phyloP scores from a whole-genome alignment of 352 stramenopile species.

The Phytophthora foliorum region DNA sequence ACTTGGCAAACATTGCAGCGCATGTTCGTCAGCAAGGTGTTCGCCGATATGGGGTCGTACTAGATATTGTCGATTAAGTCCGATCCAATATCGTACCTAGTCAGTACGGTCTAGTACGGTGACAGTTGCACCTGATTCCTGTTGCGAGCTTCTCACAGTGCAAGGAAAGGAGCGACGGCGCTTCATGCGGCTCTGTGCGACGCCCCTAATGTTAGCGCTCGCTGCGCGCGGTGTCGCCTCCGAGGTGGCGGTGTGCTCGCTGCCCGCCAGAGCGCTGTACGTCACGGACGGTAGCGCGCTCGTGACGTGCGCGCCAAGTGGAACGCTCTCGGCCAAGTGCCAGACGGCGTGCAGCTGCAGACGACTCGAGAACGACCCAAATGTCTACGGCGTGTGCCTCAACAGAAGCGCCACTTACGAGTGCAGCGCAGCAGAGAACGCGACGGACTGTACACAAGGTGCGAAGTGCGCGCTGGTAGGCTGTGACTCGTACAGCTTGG shows the following conservation, averaged over 20 bases:
- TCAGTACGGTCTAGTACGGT: not conserved
- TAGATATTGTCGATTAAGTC: not conserved
- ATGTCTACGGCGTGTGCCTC: constrained; percentile 23
- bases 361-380: constrained; percentile 17
- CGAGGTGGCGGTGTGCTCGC: constrained; percentile 32
- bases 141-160: constrained; percentile 7
- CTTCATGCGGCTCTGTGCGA: constrained; percentile 13
- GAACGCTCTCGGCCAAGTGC: constrained; percentile 16
- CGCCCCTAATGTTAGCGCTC: constrained; percentile 15
- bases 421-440: constrained; percentile 20
- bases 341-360: constrained; percentile 32
- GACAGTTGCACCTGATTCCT: constrained; percentile 4
- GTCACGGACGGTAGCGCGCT: constrained; percentile 15
- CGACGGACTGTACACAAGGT: constrained; percentile 27
- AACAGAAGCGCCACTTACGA: constrained; percentile 19
- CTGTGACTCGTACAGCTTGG: not conserved
- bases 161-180: constrained; percentile 12
- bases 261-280: constrained; percentile 41
- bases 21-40: not conserved
- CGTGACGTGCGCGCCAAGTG: constrained; percentile 10
- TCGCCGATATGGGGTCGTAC: not conserved
- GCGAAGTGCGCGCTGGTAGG: not conserved
- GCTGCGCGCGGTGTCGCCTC: constrained; percentile 3
- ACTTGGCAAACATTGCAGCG: not conserved
- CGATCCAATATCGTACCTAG: not conserved